Percentiles rank a stretch among this genome's conserved stretches.
These are phyloP conservation scores for Luvunga scandens DNA, from an alignment of 345 rosid species.

Conservation along the genomic window DNA sequence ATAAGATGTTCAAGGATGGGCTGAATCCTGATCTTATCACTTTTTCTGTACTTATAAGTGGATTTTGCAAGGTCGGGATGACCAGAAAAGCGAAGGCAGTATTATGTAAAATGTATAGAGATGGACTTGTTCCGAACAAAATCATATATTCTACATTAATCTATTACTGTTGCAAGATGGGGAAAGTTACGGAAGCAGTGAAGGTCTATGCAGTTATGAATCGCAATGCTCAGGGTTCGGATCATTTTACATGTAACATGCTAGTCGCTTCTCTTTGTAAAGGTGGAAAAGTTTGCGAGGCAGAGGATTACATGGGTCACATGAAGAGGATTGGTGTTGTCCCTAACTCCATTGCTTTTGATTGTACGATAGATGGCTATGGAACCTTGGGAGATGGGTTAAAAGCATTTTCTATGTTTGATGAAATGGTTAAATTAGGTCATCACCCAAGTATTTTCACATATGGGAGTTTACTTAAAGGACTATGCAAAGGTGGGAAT, in stretches of 20 bases:
- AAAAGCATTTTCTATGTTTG: slow-evolving; percentile 62
- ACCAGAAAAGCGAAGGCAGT: slow-evolving; percentile 50
- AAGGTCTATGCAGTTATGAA: slow-evolving; percentile 41
- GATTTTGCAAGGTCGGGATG: slow-evolving; percentile 57
- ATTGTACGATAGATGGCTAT: slow-evolving; percentile 62
- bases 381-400: slow-evolving; percentile 55
- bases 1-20: slow-evolving; percentile 59
- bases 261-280: slow-evolving; percentile 65
- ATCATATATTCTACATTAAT: slow-evolving; percentile 58
- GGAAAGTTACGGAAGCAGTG: slow-evolving; percentile 54
- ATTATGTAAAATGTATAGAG: slow-evolving; percentile 61
- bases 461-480: slow-evolving; percentile 79
- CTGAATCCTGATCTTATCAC: slow-evolving; percentile 66
- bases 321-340: slow-evolving; percentile 43
- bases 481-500: slow-evolving; percentile 73
- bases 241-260: slow-evolving; percentile 51
- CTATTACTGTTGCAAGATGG: slow-evolving; percentile 54
- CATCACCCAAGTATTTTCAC: slow-evolving; percentile 67
- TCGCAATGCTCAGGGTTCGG: slow-evolving; percentile 39
- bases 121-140: slow-evolving; percentile 58
- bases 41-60: slow-evolving; percentile 76
- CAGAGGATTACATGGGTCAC: slow-evolving; percentile 61
- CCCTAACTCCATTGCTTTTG: slow-evolving; percentile 59
- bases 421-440: slow-evolving; percentile 71
- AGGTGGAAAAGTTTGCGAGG: slow-evolving; percentile 58